phyloP scores from a whole-genome alignment of 352 stramenopile species.

The Phytophthora ramorum region DNA sequence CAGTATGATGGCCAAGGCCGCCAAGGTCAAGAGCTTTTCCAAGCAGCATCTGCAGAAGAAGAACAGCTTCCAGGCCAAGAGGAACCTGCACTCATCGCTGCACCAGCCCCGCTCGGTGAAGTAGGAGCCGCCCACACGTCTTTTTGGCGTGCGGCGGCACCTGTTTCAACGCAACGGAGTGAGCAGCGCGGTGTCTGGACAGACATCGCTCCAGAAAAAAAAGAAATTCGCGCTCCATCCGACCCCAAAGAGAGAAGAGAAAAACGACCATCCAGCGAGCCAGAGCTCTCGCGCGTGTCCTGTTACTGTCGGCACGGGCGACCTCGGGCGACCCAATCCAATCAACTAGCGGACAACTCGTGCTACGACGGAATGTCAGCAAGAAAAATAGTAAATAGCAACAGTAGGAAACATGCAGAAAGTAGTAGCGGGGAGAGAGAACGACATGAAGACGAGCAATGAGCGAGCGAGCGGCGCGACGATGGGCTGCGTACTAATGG shows the following conservation, averaged over 20 bases:
- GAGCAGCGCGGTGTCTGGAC: slow-evolving; percentile 25
- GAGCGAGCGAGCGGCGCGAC: slow-evolving; percentile 31
- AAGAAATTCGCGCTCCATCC: slow-evolving; percentile 42
- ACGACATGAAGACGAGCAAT: slow-evolving; percentile 39
- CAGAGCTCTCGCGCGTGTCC: slow-evolving; percentile 15
- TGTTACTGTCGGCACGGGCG: slow-evolving; percentile 14
- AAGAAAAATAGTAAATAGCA: slow-evolving; percentile 40
- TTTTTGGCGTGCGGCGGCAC: slow-evolving; percentile 37
- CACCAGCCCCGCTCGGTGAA: slow-evolving; percentile 80
- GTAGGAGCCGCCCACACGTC: slow-evolving; percentile 38
- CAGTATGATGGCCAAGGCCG: slow-evolving; percentile 59
- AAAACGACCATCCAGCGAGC: slow-evolving; percentile 32
- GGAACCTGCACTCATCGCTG: slow-evolving; percentile 55
- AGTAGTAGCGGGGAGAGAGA: slow-evolving; percentile 22
- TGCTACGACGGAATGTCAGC: slow-evolving; percentile 40
- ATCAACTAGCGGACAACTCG: slow-evolving; percentile 34
- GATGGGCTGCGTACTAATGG: slow-evolving; percentile 13
- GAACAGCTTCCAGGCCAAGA: slow-evolving; percentile 50
- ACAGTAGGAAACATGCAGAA: slow-evolving; percentile 35
- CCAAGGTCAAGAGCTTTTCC: slow-evolving; percentile 51
- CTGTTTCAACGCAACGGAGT: slow-evolving; percentile 40
- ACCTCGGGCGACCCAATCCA: slow-evolving; percentile 16
- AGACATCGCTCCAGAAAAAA: slow-evolving; percentile 23
- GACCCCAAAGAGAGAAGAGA: slow-evolving; percentile 28
- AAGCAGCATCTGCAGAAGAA: slow-evolving; percentile 42